These are phyloP conservation scores for Ceratobasidium sp. DNA, from an alignment of 1,284 basidiomycete genomes.

Conservation along the genomic window DNA sequence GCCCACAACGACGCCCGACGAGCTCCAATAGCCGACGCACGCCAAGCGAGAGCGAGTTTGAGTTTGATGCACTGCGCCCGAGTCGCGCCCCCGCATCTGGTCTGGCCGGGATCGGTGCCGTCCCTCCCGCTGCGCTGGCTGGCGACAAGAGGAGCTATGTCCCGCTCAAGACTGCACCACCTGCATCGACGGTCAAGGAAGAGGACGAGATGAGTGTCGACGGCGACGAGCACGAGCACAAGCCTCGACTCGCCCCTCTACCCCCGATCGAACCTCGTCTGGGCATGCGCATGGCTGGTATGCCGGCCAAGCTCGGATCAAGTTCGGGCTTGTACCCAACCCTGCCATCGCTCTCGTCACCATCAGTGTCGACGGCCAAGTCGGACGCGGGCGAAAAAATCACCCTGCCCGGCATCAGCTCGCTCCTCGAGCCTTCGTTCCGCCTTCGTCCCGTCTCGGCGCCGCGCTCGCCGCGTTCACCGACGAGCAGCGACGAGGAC, in stretches of 20 bases:
- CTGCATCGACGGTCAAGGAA: not conserved
- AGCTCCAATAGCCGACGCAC: conserved; percentile 22
- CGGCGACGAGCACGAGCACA: too few relatives aligned
- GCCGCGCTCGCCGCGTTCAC: conserved; percentile 5
- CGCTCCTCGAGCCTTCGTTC: conserved; percentile 42
- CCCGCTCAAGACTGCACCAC: conserved; percentile 44
- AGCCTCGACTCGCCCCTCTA: too few relatives aligned
- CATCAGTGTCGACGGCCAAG: not conserved
- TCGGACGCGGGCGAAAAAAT: conserved; percentile 22
- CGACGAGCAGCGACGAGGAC: conserved; percentile 26
- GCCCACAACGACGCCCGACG: conserved; percentile 28
- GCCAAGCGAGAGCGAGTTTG: not conserved
- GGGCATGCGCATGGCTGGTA: too few relatives aligned
- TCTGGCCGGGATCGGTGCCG: not conserved
- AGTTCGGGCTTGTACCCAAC: too few relatives aligned
- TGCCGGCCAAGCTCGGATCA: too few relatives aligned
- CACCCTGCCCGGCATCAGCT: conserved; percentile 32
- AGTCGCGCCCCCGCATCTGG: conserved; percentile 8
- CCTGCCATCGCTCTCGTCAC: too few relatives aligned
- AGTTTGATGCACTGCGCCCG: conserved; percentile 5
- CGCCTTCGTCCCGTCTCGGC: conserved; percentile 26
- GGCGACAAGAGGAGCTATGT: conserved; percentile 23
- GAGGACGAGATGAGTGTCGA: too few relatives aligned
- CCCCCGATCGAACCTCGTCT: too few relatives aligned
- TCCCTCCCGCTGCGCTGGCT: not conserved